These are phyloP conservation scores for Aureobasidium sp. DNA, from an alignment of 2,329 filamentous ascomycete genomes.

Conservation along the genomic window DNA sequence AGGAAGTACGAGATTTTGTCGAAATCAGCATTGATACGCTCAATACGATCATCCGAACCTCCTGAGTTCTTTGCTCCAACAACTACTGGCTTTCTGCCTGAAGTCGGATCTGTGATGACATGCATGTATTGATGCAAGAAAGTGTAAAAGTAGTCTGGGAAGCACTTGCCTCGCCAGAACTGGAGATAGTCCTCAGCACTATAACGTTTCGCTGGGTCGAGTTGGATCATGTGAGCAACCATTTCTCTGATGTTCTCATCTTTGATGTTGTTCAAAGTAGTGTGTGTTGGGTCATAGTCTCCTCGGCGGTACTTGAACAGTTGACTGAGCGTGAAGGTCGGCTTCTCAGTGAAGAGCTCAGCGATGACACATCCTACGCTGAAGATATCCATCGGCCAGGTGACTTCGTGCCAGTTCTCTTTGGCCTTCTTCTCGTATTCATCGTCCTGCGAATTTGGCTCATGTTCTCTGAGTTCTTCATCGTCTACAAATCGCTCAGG, in stretches of 20 bases:
- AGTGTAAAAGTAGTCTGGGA: conserved; percentile 94
- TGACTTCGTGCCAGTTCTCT: conserved; percentile 43
- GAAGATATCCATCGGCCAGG: conserved; percentile 98
- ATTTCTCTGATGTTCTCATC: conserved; percentile 81
- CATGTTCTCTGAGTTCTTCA: conserved; percentile 39
- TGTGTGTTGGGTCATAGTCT: conserved; percentile 80
- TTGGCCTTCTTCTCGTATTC: neutral
- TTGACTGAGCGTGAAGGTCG: conserved; percentile 96
- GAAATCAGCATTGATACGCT: conserved; percentile 87
- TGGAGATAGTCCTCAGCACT: conserved; percentile 89
- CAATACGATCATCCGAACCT: conserved; percentile 88
- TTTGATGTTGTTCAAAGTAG: conserved; percentile 75
- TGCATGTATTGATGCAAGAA: conserved; percentile 98
- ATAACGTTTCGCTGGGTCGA: conserved; percentile 85
- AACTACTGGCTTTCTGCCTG: conserved; percentile 64
- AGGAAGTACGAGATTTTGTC: conserved; percentile 97
- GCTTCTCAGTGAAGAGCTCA: conserved; percentile 87
- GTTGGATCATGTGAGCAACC: conserved; percentile 91
- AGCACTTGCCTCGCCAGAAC: conserved; percentile 86
- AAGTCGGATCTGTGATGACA: conserved; percentile 82
- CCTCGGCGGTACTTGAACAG: conserved; percentile 88
- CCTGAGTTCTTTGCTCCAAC: conserved; percentile 63
- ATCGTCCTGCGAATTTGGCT: neutral
- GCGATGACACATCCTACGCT: conserved; percentile 95
- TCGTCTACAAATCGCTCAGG: conserved; percentile 74